Base-by-base conservation (phyloP, 169 alveolate genomes). In the Cryptosporidium baileyi region DNA sequence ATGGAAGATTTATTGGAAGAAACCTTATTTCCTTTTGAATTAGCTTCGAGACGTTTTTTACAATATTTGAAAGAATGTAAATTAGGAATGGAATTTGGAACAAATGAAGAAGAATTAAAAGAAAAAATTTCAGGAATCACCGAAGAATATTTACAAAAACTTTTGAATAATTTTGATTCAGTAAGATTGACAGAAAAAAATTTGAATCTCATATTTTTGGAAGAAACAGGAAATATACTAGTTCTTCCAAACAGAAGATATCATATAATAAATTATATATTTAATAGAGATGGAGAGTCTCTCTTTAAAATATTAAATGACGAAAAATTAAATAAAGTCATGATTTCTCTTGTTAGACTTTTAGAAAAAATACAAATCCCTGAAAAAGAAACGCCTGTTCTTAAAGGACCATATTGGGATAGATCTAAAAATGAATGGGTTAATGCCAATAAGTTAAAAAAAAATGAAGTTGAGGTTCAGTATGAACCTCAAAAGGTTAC, bases 381-480 rank as follows among this genome's bases (percentile, higher is more conserved):
- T 15, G 40, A 65, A 65, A 65, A 51, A 45, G 63, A 47, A 28
- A 30, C n/a, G 2, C 41, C 32, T n/a, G 81, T 28, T 3, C 26
- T 65, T 47, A 47, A 65, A 6, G 81, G 81, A 1, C 63, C 81
- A 45, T 65, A 65, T 51, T 65, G 81, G 81, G 63, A 51, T 51
- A 45, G 63, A 65, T 41, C 36, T 28, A 65, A 65, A 30, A 65
- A 65, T 49, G 81, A 65, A 9, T 65, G 81, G 81, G 52, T 65
- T 32, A 65, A 65, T 65, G 49, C 63, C 6, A 44, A 65, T 28
- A 65, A 65, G 32, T 28, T 47, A 38, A 65, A 2, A 15, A 65
- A 65, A 30, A 32, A 45, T 47, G 81, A 65, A 11, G 81, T 65
- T 65, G 63, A 45, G 45, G 40, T 65, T 32, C 26, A 45, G 15